Percentiles rank a stretch among this genome's conserved stretches.
These are phyloP conservation scores for Rhizophagus prolifer DNA, from an alignment of 192 early-diverging fungal genomes.

Conservation along the genomic window DNA sequence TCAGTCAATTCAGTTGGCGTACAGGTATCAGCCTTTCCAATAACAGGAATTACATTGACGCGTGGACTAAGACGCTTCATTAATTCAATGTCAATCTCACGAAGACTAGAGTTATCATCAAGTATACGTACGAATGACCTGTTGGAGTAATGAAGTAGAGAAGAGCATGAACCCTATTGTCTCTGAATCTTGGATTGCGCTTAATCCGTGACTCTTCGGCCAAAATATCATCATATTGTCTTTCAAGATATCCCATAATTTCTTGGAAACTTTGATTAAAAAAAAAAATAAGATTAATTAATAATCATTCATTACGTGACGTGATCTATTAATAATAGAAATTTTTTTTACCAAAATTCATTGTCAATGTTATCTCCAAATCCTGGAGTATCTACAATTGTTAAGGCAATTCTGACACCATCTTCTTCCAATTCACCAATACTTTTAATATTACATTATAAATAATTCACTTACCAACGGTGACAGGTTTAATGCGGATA, in stretches of 20 bases:
- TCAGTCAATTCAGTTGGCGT: conserved; percentile 79
- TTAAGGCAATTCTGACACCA: conserved; percentile 94
- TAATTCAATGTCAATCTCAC: conserved; percentile 94
- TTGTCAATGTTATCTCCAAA: conserved; percentile 98
- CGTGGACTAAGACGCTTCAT: conserved; percentile 87
- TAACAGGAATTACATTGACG: conserved; percentile 96
- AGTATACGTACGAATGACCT: conserved; percentile 76
- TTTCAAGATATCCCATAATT: conserved; percentile 92
- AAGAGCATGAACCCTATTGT: conserved; percentile 93
- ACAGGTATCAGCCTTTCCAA: conserved; percentile 91
- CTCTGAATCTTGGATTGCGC: conserved; percentile 83
- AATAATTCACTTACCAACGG: conserved; percentile 61
- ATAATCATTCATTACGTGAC: background rate
- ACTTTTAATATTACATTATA: background rate
- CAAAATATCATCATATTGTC: conserved; percentile 92
- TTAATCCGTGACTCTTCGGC: conserved; percentile 86
- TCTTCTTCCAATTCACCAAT: conserved; percentile 90
- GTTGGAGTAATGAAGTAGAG: conserved; percentile 98
- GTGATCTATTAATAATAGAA: background rate
- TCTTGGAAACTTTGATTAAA: conserved; percentile 70
- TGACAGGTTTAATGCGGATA: conserved; percentile 84
- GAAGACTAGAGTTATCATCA: conserved; percentile 53
- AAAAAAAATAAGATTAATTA: background rate
- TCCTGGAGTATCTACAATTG: conserved; percentile 97
- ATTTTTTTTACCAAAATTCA: conserved; percentile 70